Evolutionary conservation across 192 early-diverging fungal genomes (phyloP), one percentile per base, ranked within the genome.

Genomic region (Podila minutissima): DNA sequence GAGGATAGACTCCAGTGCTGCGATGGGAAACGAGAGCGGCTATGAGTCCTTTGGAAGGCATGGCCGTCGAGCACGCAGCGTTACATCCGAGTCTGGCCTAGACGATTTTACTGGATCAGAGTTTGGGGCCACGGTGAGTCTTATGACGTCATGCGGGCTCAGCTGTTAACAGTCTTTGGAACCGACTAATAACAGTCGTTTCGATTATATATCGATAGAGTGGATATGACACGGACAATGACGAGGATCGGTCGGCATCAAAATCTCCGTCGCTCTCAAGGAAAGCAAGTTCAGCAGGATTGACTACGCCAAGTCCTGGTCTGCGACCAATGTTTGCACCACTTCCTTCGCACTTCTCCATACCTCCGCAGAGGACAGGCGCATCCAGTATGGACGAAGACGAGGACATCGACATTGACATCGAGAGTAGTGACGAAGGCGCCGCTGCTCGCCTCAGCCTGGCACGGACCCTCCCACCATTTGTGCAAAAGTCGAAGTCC

Each of bases 31-130:
- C 51, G 38, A 69, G 83, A 29, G 51, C 48, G 64, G 72, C 20
- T 62, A 67, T 59, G 24, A 68, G 59, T 53, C 74, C 29, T 62
- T 76, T 62, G 32, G 69, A 57, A 26, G 79, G 62, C 61, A 65
- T 61, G 35, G 66, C 37, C 62, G 71, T 64, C 62, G 85, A 29
- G 68, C 74, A 29, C 41, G 78, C 31, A 82, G 72, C 48, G 55
- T 68, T 12, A 74, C 82, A 31, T 79, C 74, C 3, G 77, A 81
- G 53, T 81, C 77, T 19, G 77, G 77, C 11, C 72, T 72, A 46
- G 77, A 81, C 10, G 77, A 81, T 10, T 81, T 81, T 46, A 81
- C 77, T 15, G 77, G 77, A 24, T 81, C 77, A 17, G 77, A 81
- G 26, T 81, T 81, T 60, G 77, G 77, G 24, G 77, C 77, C 8